Base-by-base conservation (phyloP, 2,329 filamentous ascomycete species). In the Penicillium polonicum region DNA sequence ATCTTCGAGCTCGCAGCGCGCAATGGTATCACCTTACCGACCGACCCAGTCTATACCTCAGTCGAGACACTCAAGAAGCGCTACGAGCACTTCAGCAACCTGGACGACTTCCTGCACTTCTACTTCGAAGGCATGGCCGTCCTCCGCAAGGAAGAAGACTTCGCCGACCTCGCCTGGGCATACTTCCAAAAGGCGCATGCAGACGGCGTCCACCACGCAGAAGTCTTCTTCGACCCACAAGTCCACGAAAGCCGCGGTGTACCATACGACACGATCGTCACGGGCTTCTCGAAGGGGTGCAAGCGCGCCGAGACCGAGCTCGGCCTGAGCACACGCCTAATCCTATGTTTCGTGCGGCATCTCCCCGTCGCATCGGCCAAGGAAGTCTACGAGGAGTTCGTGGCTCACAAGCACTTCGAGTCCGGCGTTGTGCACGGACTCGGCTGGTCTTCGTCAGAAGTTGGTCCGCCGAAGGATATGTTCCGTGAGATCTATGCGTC, bases 151-250 rank as follows among this genome's bases (percentile, higher is more conserved):
- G 77, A 81, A 19, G 74, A 78, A n/a, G 90, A 92, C 74, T 92
- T 90, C 67, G 87, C 89, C 70, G 83, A 83, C 52, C 80, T 93
- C 12, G 88, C 88, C 5, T 89, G 85, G 78, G 82, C 83, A 60
- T 92, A 92, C 76, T 88, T 92, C 71, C 68, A 79, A 33, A 83
- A 82, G 57, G 89, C 88, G 2, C 80, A 84, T 33, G 75, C 76
- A 2, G 85, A 91, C 60, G 84, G 85, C 38, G 85, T 92, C 2
- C 80, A 83, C 48, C 89, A 92, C 68, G 87, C 87, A 15, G 89
- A 92, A 72, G 82, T 91, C 62, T 92, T 91, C 77, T 92, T 92
- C 76, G 90, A 92, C 71, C 89, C 89, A 2, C 89, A 92, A 73
- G 88, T 87, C 1, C 90, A 92, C 72, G 82, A 85, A 5, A 76